These are phyloP conservation scores for Skeletonema tropicum DNA, from an alignment of 108 stramenopile species.

Conservation along the genomic window DNA sequence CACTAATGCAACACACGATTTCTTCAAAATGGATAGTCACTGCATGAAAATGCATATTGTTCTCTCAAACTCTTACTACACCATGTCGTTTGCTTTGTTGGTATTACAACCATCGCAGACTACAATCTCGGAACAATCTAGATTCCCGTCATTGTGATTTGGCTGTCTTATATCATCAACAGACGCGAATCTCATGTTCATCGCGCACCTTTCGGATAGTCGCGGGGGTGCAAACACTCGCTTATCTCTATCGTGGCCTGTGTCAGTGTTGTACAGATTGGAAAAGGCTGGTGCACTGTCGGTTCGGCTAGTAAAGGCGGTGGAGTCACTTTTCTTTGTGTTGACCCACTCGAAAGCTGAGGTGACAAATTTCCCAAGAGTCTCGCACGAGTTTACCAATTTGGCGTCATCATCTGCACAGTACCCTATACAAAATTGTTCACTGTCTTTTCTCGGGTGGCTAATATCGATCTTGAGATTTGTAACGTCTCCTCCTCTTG, in stretches of 20 bases:
- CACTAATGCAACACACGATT: neutral
- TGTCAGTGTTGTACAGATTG: neutral
- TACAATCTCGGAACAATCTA: neutral
- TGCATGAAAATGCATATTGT: too few species aligned
- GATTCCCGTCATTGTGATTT: neutral
- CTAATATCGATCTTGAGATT: slow-evolving; percentile 41
- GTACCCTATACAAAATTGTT: slow-evolving; percentile 21
- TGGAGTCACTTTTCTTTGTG: neutral
- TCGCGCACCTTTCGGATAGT: slow-evolving; percentile 2
- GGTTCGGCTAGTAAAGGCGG: neutral
- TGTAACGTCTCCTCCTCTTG: neutral
- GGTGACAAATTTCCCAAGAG: neutral
- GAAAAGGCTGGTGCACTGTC: neutral
- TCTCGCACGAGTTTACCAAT: slow-evolving; percentile 16
- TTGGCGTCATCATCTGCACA: neutral
- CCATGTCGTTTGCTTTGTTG: neutral
- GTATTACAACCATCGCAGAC: neutral
- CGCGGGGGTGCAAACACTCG: slow-evolving; percentile 31
- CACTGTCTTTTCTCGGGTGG: slow-evolving; percentile 19
- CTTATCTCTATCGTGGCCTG: neutral
- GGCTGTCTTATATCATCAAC: neutral
- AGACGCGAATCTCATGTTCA: neutral
- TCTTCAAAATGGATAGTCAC: neutral
- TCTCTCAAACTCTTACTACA: neutral
- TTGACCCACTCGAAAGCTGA: neutral